Conservation (phyloP, 371 early-diverging fungal genomes). For the Mucor mucedo region DNA sequence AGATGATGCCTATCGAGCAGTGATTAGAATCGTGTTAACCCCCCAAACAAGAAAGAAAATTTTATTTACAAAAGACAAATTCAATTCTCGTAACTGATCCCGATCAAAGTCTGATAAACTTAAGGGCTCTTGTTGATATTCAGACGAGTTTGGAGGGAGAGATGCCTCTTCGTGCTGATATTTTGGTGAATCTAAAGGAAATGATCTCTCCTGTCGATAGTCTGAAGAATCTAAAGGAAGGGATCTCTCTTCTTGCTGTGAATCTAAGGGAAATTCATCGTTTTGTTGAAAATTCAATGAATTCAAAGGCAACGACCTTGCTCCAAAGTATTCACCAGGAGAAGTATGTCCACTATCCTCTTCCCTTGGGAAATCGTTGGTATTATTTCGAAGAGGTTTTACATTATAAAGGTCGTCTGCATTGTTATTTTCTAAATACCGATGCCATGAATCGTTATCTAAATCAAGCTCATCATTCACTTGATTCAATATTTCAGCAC, state of each 20-base stretch:
- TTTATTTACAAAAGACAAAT: not conserved
- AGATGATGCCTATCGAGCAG: not conserved
- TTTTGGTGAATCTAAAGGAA: too few relatives aligned
- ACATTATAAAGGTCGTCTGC: conserved; percentile 31
- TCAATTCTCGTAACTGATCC: not conserved
- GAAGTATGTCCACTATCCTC: conserved; percentile 10
- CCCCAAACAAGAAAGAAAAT: not conserved
- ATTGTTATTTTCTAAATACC: conserved; percentile 12
- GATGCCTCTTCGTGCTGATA: too few relatives aligned
- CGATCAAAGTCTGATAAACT: not conserved
- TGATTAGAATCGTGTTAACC: not conserved
- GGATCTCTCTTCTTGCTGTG: too few relatives aligned
- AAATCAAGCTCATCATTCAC: not conserved
- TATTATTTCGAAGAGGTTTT: conserved; percentile 19
- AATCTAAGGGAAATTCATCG: too few relatives aligned
- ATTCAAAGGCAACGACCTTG: conserved; percentile 36
- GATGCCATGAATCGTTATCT: conserved; percentile 9
- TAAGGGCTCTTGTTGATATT: not conserved
- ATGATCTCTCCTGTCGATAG: too few relatives aligned
- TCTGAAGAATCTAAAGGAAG: too few relatives aligned
- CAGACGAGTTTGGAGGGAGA: not conserved
- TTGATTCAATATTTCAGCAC: conserved; percentile 16
- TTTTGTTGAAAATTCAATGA: conserved; percentile 18
- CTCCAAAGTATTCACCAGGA: conserved; percentile 42
- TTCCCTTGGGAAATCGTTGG: not conserved